Evolutionary conservation across 495 filamentous ascomycete species (phyloP), one percentile per base, ranked within the genome.

Genomic region (Mytilinidion resinicola): DNA sequence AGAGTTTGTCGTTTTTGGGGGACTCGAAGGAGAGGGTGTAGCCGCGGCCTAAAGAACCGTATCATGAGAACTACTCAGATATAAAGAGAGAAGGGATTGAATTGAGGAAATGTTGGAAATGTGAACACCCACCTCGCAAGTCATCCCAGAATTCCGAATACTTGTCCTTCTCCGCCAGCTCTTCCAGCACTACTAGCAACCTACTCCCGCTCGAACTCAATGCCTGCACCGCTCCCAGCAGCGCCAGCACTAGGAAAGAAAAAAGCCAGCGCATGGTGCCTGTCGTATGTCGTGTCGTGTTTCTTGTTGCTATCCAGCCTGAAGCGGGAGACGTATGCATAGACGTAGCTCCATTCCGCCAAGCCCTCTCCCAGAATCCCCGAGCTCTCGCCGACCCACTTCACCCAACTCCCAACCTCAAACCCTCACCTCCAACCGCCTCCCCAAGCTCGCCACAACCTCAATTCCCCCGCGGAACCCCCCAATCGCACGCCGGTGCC

Each of bases 71-170:
- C 3, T 7, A 9, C 25, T 49, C 46, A 49, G 1, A 6, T 49
- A 19, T 14, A 49, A 49, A 1, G 14, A 49, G 15, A 25, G 15
- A 30, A 30, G 25, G 6, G 25, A 30, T 30, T 30, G 25, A 30
- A 30, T 30, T 30, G 25, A 30, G 25, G 25, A 30, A 30, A 30
- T 30, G 6, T 30, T 30, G 25, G 25, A 20, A 46, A 12, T 15
- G 21, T 43, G 43, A 62, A 11, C 43, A 53, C 74, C 59, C 73
- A 96, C 93, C 80, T 77, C 88, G 78, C 46, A 98, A 74, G 73
- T 95, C 90, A 2, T 74, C 80, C 72, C 91, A 83, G 69, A 96
- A 90, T 65, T 82, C 85, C 47, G 87, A 88, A 73, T 93, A 98
- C 56, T 77, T 78, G 51, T 78, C 78, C 76, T 89, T 89, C 65